A percentile compares a stretch with the other conserved stretches of the same genome.
These are phyloP conservation scores for Alternaria infectoria DNA, from an alignment of 2,329 filamentous ascomycete genomes.

Conservation along the genomic window DNA sequence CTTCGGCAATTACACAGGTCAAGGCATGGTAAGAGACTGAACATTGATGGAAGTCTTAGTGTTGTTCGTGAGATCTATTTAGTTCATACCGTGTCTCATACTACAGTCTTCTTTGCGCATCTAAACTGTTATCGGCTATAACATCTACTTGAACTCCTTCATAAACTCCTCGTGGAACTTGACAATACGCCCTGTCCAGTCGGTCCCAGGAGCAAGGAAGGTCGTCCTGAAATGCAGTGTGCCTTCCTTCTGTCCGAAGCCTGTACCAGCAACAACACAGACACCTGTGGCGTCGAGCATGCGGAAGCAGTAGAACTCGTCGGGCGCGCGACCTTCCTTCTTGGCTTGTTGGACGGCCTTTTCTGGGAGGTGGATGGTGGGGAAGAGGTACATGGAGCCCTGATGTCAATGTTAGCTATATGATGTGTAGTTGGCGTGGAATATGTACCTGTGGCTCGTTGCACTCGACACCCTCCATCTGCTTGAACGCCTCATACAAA, in stretches of 20 bases:
- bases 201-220: constrained; percentile 93
- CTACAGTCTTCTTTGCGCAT: neutral
- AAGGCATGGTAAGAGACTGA: neutral
- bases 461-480: constrained; percentile 97
- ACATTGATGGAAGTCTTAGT: too few species aligned
- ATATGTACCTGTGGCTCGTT: constrained; percentile 71
- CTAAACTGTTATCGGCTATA: too few species aligned
- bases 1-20: neutral
- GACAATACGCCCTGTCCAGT: constrained; percentile 86
- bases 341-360: constrained; percentile 79
- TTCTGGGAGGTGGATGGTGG: constrained; percentile 79
- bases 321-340: constrained; percentile 74
- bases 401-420: neutral
- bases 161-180: constrained; percentile 94
- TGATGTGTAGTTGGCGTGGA: neutral
- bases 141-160: constrained; percentile 68
- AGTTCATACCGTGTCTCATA: neutral
- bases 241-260: constrained; percentile 92
- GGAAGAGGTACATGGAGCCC: constrained; percentile 99
- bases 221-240: constrained; percentile 95
- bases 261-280: constrained; percentile 89
- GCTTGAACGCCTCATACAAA: constrained; percentile 85
- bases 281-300: constrained; percentile 93
- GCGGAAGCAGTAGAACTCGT: constrained; percentile 93
- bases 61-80: neutral